Evolutionary conservation across 1,284 basidiomycete genomes (phyloP), one percentile per base, ranked within the genome.

Genomic region (Boletellus deceptivus): DNA sequence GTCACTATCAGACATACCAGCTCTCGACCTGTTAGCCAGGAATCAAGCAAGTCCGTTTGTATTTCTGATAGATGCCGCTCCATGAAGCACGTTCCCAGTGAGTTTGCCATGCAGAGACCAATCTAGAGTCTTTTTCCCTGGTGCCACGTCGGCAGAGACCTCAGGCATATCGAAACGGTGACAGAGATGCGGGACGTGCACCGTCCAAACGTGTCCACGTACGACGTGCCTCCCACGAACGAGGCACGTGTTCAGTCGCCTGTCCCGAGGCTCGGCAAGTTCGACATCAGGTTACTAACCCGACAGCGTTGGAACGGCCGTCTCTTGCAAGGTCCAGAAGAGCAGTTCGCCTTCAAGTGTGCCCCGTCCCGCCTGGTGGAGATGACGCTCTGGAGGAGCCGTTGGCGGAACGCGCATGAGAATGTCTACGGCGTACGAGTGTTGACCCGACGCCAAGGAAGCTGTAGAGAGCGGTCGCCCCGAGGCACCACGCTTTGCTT

Each of bases 41-140:
- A 85, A 89, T 64, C 81, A 88, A 68, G 86, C 85, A 3, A 70
- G 84, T 11, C 71, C 85, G 3, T 78, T 89, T 64, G 89, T 89
- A 61, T 86, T 83, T 13, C 74, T 76, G 22, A 22, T 3, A 22
- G 22, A 22, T 22, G n/a, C 3, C 22, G 22, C 22, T 22, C 22
- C 5, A 22, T 29, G 27, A 29, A 9, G 27, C 27, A 29, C 9
- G 77, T 22, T 22, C 4, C 50, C 67, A 68, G 18, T 49, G 78
- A 40, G 53, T 78, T 40, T 75, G 75, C 50, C 59, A 76, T 5
- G 80, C 82, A 4, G 75, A 78, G 43, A 68, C 76, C 80, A 82
- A 29, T 11, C 27, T 11, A 9, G 22, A 22, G 27, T 29, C 27
- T 29, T 11, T 29, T 29, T 29, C 27, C 7, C 7, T 11, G 27